Percentiles rank a stretch among this genome's conserved stretches.
These are phyloP conservation scores for Saturnispora sekii DNA, from an alignment of 805 yeast genomes.

Conservation along the genomic window DNA sequence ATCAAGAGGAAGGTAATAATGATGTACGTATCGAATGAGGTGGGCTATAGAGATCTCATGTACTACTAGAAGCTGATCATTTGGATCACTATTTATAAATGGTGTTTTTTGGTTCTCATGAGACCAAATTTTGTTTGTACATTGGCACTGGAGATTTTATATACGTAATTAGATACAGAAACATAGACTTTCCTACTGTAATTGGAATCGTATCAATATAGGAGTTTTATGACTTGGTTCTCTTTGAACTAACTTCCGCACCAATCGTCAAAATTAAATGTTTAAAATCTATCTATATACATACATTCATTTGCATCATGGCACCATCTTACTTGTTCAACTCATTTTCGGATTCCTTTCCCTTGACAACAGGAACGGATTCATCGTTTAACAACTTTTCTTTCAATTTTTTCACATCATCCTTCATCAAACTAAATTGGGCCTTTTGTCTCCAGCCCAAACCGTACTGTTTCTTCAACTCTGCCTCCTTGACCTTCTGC, in stretches of 20 bases:
- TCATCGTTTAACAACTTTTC: conserved; percentile 9
- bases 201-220: too few relatives aligned
- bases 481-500: conserved; percentile 47
- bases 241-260: too few relatives aligned
- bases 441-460: conserved; percentile 51
- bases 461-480: conserved; percentile 43
- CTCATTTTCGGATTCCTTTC: background rate
- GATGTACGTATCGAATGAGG: conserved; percentile 14
- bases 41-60: conserved; percentile 19
- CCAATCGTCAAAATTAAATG: too few relatives aligned
- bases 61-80: conserved; percentile 10
- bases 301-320: background rate
- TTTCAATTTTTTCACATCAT: conserved; percentile 30
- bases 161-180: too few relatives aligned
- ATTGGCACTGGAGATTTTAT: too few relatives aligned
- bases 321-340: background rate
- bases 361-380: conserved; percentile 4
- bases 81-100: background rate
- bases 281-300: background rate
- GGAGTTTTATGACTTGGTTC: too few relatives aligned
- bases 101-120: too few relatives aligned
- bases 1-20: conserved; percentile 14
- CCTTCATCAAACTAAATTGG: conserved; percentile 33
- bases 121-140: too few relatives aligned
- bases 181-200: too few relatives aligned